Evolutionary conservation across 2,329 filamentous ascomycete genomes (phyloP).

Genomic region (Epicoccum sorghinum): DNA sequence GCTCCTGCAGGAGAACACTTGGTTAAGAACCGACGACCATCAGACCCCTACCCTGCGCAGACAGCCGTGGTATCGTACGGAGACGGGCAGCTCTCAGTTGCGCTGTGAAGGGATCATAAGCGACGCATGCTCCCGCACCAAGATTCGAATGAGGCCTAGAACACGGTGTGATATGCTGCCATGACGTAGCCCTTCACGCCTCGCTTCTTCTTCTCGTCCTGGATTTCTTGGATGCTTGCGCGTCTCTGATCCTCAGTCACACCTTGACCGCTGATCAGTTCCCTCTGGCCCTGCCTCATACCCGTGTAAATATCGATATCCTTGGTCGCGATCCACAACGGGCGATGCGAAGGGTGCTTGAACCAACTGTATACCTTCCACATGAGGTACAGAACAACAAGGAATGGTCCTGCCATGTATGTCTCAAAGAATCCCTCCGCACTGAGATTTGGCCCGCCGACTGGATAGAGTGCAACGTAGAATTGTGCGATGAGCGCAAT

Average conservation of each 20-base stretch:
- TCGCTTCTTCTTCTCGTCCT: constrained; percentile 8
- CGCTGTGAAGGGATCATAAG: too few relatives aligned
- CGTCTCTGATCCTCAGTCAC: constrained; percentile 8
- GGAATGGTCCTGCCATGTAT: constrained; percentile 53
- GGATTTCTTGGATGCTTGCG: constrained; percentile 14
- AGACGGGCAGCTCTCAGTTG: too few relatives aligned
- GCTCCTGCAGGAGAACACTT: too few relatives aligned
- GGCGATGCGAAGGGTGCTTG: constrained; percentile 25
- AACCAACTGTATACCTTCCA: constrained; percentile 47
- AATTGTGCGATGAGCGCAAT: constrained; percentile 47
- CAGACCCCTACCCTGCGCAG: too few relatives aligned
- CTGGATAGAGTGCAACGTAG: constrained; percentile 42
- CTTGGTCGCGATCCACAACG: constrained; percentile 31
- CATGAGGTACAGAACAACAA: constrained; percentile 55
- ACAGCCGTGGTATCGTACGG: too few relatives aligned
- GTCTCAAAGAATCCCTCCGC: constrained; percentile 52
- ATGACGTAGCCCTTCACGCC: constrained; percentile 2
- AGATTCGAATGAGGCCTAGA: background rate
- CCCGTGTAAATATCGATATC: constrained; percentile 44
- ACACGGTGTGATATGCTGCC: background rate
- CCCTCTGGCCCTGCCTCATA: constrained; percentile 27
- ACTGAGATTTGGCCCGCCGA: constrained; percentile 27
- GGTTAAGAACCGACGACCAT: too few relatives aligned
- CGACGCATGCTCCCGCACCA: too few relatives aligned
- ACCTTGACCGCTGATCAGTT: constrained; percentile 13